Conservation (phyloP, 768 basidiomycete genomes). For the Amylocystis lapponica region DNA sequence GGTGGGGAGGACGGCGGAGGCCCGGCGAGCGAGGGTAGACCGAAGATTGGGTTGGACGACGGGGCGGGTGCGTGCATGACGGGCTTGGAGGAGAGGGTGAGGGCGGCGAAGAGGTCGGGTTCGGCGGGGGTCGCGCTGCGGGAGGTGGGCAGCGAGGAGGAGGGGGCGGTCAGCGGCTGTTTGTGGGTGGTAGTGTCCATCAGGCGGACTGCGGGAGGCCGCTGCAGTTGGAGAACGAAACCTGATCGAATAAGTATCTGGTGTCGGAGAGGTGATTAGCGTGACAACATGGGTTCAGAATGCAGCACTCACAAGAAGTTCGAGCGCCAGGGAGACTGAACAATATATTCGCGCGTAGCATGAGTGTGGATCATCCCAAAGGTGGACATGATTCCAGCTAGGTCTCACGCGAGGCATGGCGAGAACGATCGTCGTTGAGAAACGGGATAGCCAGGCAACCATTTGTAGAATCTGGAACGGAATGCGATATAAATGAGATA, state of each 20-base stretch:
- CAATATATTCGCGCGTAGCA: constrained; percentile 41
- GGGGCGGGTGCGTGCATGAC: constrained; percentile 30
- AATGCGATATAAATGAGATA: constrained; percentile 36
- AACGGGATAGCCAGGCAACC: constrained; percentile 50
- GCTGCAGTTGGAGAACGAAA: constrained; percentile 54
- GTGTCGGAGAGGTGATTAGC: constrained; percentile 12
- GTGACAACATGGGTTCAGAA: constrained; percentile 3
- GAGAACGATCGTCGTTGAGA: constrained; percentile 44
- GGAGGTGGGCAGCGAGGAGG: constrained; percentile 20
- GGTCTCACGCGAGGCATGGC: constrained; percentile 36
- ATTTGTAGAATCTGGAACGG: constrained; percentile 52
- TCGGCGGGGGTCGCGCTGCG: constrained; percentile 44
- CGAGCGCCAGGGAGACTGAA: constrained; percentile 38
- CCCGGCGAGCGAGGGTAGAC: constrained; percentile 53
- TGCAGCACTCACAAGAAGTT: constrained; percentile 47
- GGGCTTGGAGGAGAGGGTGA: constrained; percentile 63
- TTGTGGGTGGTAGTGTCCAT: constrained; percentile 43
- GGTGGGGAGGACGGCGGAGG: constrained; percentile 13
- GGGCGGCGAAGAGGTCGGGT: constrained; percentile 54
- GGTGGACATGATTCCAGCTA: constrained; percentile 33
- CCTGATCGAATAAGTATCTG: constrained; percentile 42
- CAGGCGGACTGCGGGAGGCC: constrained; percentile 66
- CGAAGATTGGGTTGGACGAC: constrained; percentile 54
- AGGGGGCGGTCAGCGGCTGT: constrained; percentile 10
- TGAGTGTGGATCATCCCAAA: constrained; percentile 32